A percentile compares a stretch with the other conserved stretches of the same genome.
phyloP scores from a whole-genome alignment of 306 rosid genomes.

The Fragaria ananassa region DNA sequence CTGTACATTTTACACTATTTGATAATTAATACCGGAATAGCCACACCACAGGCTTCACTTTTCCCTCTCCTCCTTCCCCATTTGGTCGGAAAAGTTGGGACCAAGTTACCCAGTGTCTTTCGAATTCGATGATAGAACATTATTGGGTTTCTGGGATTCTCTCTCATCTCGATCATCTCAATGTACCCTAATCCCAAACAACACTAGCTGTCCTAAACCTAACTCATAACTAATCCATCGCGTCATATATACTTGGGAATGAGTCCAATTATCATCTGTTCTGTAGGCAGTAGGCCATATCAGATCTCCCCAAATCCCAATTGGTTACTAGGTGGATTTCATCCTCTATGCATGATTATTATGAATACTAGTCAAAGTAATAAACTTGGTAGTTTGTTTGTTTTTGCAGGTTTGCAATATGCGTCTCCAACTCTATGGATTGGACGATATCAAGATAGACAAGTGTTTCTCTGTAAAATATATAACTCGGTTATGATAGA shows the following conservation, averaged over 20 bases:
- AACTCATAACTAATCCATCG: slow-evolving; percentile 1
- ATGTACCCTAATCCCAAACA: slow-evolving; percentile 6
- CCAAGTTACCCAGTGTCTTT: slow-evolving; percentile 42
- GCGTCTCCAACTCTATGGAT: not conserved
- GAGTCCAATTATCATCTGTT: not conserved
- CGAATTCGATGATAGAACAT: slow-evolving; percentile 6
- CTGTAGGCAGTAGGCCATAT: slow-evolving; percentile 1
- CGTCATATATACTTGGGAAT: not conserved
- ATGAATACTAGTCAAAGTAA: not conserved
- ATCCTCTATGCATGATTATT: not conserved
- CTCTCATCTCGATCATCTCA: slow-evolving; percentile 1
- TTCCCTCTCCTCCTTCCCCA: slow-evolving; percentile 24
- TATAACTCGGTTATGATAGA: not conserved
- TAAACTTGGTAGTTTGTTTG: not conserved
- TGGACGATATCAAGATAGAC: not conserved
- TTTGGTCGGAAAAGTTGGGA: slow-evolving; percentile 42
- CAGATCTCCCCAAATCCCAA: not conserved
- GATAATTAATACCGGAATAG: slow-evolving; percentile 11
- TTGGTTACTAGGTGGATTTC: not conserved
- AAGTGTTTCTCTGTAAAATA: not conserved
- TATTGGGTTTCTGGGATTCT: not conserved
- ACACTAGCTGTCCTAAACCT: not conserved
- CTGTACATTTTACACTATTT: slow-evolving; percentile 23
- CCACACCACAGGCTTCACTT: not conserved
- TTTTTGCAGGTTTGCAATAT: not conserved